Evolutionary conservation across 2,329 filamentous ascomycete species (phyloP), one percentile per base, ranked within the genome.

Genomic region (Atkinsonella texensis): DNA sequence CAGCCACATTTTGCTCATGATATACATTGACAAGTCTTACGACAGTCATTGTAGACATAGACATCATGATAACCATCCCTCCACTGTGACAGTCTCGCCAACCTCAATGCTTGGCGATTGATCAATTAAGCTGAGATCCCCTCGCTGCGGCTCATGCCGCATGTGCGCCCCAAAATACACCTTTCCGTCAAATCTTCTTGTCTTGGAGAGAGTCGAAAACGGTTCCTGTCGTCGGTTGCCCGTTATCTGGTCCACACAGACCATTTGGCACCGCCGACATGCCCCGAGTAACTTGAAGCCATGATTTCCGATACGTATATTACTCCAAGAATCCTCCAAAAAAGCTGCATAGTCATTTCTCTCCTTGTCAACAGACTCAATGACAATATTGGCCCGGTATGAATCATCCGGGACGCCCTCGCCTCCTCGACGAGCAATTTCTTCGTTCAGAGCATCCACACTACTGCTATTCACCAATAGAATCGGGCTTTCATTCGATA

Each of bases 401-500:
- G 88, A 83, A 40, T 85, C 80, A 3, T 85, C 78, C 20, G 81
- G 74, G 3, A 89, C 82, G 0, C 78, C 73, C 55, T 76, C 81
- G n/a, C 80, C 80, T 18, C 78, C 78, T n/a, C 70, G 74, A 4
- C 69, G 66, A 50, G 70, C 75, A 58, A 97, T 93, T 12, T 80
- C 73, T 54, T 77, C 71, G 61, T 97, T 97, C 8, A 97, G 70
- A 2, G 76, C 77, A 46, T 87, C 82, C 46, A 97, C 77, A 58
- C 89, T 96, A 10, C 86, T 82, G 50, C 81, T 77, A 18, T 87
- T 89, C 52, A 97, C 84, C 46, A 88, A 79, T 0, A 98, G 76
- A 44, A 98, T 94, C 0, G 93, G 91, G 50, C 89, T 95, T 67
- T 97, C 93, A 64, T 98, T 98, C 23, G 90, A 87, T 3, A 98